Percentiles rank a stretch among this genome's conserved stretches.
Evolutionary conservation across 225 moss, liverwort and hornwort genomes (phyloP).

Genomic region (Pleurozium schreberi): DNA sequence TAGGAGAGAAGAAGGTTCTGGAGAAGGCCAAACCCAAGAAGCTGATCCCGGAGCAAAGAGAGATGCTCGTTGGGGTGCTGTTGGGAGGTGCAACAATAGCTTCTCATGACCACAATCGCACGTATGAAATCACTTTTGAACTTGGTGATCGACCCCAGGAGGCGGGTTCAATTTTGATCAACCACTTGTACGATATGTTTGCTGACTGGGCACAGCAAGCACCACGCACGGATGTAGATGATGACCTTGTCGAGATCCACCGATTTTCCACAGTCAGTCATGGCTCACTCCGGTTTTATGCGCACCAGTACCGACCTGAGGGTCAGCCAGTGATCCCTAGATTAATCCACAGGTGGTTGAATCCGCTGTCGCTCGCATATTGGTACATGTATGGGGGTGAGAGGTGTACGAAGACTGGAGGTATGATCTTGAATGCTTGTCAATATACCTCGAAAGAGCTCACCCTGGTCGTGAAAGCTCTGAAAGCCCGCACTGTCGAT

Average conservation of each 20-base stretch:
- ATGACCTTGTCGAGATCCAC: constrained; percentile 19
- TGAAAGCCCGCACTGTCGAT: constrained; percentile 61
- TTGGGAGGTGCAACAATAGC: constrained; percentile 68
- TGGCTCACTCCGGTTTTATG: constrained; percentile 86
- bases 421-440: constrained; percentile 59
- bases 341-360: constrained; percentile 86
- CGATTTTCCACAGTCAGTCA: constrained; percentile 75
- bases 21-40: constrained; percentile 34
- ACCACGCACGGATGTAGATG: constrained; percentile 24
- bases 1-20: constrained; percentile 35
- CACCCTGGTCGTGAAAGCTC: constrained; percentile 67
- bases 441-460: constrained; percentile 67
- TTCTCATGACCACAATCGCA: constrained; percentile 57
- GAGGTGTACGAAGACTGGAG: constrained; percentile 58
- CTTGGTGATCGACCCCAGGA: constrained; percentile 41
- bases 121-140: constrained; percentile 64
- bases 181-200: constrained; percentile 66
- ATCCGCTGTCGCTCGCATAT: constrained; percentile 74
- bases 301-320: constrained; percentile 84
- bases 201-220: constrained; percentile 61
- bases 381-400: constrained; percentile 95
- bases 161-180: constrained; percentile 44
- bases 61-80: constrained; percentile 78
- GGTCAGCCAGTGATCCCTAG: constrained; percentile 64
- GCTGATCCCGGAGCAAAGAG: constrained; percentile 54